Evolutionary conservation across 2,329 filamentous ascomycete genomes (phyloP).

Genomic region (Hirsutella thompsonii): DNA sequence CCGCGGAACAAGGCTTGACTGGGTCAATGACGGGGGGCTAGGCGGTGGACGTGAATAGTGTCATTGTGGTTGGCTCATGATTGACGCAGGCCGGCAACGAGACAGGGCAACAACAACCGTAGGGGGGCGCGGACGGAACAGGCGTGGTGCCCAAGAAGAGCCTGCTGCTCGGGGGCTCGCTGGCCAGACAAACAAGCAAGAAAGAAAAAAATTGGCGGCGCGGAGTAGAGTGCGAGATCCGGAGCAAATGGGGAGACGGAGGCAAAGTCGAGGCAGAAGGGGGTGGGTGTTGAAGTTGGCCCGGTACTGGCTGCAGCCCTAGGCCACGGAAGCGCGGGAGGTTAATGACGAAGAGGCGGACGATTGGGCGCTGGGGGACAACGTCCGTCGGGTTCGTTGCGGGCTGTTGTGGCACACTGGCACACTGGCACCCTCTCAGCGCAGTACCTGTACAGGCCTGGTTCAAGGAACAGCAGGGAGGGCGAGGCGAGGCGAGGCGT

Average conservation of each 20-base stretch:
- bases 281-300: conserved; percentile 1
- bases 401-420: conserved; percentile 5
- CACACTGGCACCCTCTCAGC: no score
- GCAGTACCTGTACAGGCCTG: no score
- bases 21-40: conserved; percentile 14
- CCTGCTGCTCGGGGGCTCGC: background rate
- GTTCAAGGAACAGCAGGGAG: no score
- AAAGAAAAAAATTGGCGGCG: background rate
- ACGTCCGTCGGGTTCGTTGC: conserved; percentile 1
- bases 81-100: conserved; percentile 9
- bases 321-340: conserved; percentile 3
- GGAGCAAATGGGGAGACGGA: conserved; percentile 1
- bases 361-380: conserved; percentile 3
- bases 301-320: conserved; percentile 1
- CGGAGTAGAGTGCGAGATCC: background rate
- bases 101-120: conserved; percentile 1
- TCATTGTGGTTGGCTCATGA: conserved; percentile 24
- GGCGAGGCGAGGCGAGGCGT: no score
- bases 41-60: conserved; percentile 10
- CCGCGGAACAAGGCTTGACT: conserved; percentile 17
- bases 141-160: conserved; percentile 2
- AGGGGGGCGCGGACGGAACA: conserved; percentile 2
- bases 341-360: conserved; percentile 2
- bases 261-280: background rate
- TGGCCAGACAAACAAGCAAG: background rate